These are phyloP conservation scores for Mycena amicta DNA, from an alignment of 768 basidiomycete species.

Conservation along the genomic window DNA sequence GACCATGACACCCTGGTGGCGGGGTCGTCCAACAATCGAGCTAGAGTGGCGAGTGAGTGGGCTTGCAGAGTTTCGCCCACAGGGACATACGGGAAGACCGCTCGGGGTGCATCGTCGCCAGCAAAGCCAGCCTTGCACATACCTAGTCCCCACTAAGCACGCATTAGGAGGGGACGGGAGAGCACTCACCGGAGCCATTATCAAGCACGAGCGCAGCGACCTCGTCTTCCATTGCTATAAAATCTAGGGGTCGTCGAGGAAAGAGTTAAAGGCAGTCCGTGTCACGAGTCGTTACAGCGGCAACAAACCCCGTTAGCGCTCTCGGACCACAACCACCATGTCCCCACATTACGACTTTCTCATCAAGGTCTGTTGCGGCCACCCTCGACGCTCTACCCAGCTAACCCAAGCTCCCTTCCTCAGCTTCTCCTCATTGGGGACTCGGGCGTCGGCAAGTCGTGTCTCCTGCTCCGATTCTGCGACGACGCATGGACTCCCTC, in stretches of 20 bases:
- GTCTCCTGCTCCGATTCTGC: conserved; percentile 80
- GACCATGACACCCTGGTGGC: conserved; percentile 95
- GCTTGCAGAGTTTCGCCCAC: background rate
- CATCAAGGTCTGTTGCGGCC: conserved; percentile 55
- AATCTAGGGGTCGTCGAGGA: conserved; percentile 10
- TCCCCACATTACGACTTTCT: conserved; percentile 76
- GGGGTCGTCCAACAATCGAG: conserved; percentile 92
- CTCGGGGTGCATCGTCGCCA: conserved; percentile 89
- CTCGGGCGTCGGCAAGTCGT: conserved; percentile 97
- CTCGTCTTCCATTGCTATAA: conserved; percentile 62
- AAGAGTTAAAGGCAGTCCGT: conserved; percentile 1
- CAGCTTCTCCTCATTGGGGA: conserved; percentile 88
- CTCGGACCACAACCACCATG: conserved; percentile 14
- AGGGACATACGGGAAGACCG: conserved; percentile 90
- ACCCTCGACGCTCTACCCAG: background rate
- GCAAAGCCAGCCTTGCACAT: conserved; percentile 99
- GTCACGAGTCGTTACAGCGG: background rate
- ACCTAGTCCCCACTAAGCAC: conserved; percentile 92
- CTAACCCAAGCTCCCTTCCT: too few relatives aligned
- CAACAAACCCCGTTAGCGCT: background rate
- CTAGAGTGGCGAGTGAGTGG: conserved; percentile 37
- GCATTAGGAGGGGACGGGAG: conserved; percentile 1
- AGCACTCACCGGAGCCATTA: background rate
- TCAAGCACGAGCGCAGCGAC: conserved; percentile 55
- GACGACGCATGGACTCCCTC: conserved; percentile 23